Evolutionary conservation across 2,329 filamentous ascomycete genomes (phyloP), one percentile per base, ranked within the genome.

Genomic region (Ophiostoma australiae): DNA sequence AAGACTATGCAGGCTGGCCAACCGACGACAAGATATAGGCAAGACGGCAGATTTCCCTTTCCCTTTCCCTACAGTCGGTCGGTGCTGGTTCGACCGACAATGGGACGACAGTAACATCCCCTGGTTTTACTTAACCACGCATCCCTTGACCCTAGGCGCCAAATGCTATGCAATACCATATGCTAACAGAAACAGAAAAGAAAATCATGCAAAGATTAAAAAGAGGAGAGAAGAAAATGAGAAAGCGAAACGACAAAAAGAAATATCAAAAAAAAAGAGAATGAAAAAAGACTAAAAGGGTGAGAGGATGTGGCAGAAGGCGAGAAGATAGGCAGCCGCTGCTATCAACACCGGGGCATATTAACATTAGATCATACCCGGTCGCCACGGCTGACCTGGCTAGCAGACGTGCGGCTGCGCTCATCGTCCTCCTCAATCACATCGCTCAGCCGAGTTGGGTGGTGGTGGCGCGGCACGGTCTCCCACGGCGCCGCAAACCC

Each of bases 351-450:
- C 41, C 41, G 41, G 41, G 13, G 41, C 13, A 55, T 23, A 23
- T 23, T 23, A 23, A 55, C 20, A 55, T 58, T 58, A 58, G 1
- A 69, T 8, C 37, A 52, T 55, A 31, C 33, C 20, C 68, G 37
- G 65, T 72, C 66, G 39, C 76, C 78, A 23, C 86, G 85, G 76
- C 86, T 88, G 74, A 84, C 79, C 73, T 88, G 86, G 78, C 89
- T 90, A 13, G 88, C 89, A 75, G 90, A 91, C 17, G 90, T 92
- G 31, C 91, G 87, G 77, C 91, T 92, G 69, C 89, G 85, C 80
- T 96, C 92, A 75, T 95, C 92, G 74, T 96, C 90, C 77, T 93
- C 93, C 77, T 93, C 91, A 39, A 95, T 85, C 37, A 97, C 93
- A 80, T 97, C 93, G 78, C 93, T 97, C 73, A 97, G 82, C 71